Conservation (phyloP, 164 flowering plant genomes). For the Taxillus chinensis region DNA sequence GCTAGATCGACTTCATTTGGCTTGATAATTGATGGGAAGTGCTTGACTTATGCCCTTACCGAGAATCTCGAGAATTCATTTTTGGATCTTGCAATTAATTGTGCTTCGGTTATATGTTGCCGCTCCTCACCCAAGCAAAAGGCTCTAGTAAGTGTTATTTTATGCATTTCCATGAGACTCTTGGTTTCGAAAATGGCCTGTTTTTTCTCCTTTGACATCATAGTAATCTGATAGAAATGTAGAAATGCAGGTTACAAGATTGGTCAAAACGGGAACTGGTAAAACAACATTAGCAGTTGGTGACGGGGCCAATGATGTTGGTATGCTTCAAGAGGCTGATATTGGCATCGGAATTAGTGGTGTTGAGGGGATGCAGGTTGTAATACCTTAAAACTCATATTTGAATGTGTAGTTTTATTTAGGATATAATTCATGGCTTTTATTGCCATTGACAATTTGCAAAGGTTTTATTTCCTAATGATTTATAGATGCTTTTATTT, state of each 20-base stretch:
- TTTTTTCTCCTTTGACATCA: conserved; percentile 8
- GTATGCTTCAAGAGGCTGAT: conserved; percentile 94
- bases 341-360: conserved; percentile 92
- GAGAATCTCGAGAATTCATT: conserved; percentile 37
- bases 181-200: neutral
- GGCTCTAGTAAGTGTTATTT: conserved; percentile 53
- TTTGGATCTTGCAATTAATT: conserved; percentile 55
- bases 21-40: conserved; percentile 81
- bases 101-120: conserved; percentile 85
- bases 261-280: conserved; percentile 62
- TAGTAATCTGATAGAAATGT: conserved; percentile 28
- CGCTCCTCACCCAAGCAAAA: conserved; percentile 92
- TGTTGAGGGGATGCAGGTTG: conserved; percentile 94
- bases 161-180: neutral
- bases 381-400: neutral
- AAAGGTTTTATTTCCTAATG: too few species aligned
- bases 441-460: too few species aligned
- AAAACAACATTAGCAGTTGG: conserved; percentile 76
- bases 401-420: neutral
- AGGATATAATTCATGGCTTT: too few species aligned
- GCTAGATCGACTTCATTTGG: conserved; percentile 29
- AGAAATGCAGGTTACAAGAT: conserved; percentile 67
- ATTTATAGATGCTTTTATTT: too few species aligned
- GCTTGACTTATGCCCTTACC: conserved; percentile 51
- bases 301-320: conserved; percentile 95